These are phyloP conservation scores for Boletus pseudopeckii DNA, from an alignment of 768 basidiomycete genomes.

Conservation along the genomic window DNA sequence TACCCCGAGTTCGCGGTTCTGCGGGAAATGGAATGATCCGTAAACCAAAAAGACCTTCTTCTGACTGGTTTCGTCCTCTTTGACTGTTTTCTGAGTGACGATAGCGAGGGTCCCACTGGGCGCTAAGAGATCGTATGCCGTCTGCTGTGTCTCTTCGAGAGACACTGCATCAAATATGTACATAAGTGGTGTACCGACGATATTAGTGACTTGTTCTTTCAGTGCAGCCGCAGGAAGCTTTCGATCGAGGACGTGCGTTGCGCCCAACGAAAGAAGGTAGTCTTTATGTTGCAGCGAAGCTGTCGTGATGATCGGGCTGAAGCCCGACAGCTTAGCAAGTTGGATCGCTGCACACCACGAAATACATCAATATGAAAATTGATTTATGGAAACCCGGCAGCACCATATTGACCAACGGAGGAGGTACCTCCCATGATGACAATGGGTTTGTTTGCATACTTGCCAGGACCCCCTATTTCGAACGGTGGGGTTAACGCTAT, in stretches of 20 bases:
- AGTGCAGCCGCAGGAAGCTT: slow-evolving; percentile 11
- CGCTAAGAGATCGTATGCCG: slow-evolving; percentile 29
- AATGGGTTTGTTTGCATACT: slow-evolving; percentile 31
- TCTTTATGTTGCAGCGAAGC: slow-evolving; percentile 32
- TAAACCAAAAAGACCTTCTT: slow-evolving; percentile 6
- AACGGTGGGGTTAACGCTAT: slow-evolving; percentile 28
- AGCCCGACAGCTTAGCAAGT: slow-evolving; percentile 33
- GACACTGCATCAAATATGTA: slow-evolving; percentile 29
- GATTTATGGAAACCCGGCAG: neutral
- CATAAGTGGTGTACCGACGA: neutral
- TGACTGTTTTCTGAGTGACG: neutral
- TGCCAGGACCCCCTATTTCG: slow-evolving; percentile 24
- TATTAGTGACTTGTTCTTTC: slow-evolving; percentile 2
- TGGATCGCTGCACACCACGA: slow-evolving; percentile 25
- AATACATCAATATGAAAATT: neutral
- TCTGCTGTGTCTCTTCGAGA: slow-evolving; percentile 29
- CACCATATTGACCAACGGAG: slow-evolving; percentile 40
- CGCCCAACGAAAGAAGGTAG: slow-evolving; percentile 32
- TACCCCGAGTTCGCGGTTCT: slow-evolving; percentile 9
- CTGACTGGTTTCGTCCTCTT: neutral
- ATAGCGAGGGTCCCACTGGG: slow-evolving; percentile 28
- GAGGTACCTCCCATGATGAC: slow-evolving; percentile 36
- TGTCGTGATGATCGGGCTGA: slow-evolving; percentile 36
- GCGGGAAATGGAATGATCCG: slow-evolving; percentile 4
- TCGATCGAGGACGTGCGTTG: slow-evolving; percentile 36